Base-by-base conservation (phyloP, 192 early-diverging fungal genomes). In the Geosiphon pyriformis region DNA sequence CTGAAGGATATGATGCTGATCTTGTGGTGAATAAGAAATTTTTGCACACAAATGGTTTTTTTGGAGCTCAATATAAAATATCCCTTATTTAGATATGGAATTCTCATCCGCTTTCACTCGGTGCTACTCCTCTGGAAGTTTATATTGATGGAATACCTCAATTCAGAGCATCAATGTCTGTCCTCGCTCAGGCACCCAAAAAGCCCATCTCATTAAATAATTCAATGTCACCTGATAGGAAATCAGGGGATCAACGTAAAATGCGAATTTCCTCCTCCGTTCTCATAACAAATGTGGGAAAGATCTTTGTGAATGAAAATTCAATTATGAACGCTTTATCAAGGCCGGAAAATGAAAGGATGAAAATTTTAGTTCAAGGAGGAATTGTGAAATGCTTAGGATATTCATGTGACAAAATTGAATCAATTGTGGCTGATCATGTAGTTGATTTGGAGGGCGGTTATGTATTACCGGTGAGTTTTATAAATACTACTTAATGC, bases 1-100 rank as follows among this genome's bases (percentile, higher is more conserved):
- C 72, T 22, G 60, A 71, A 2, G 87, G 88, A 23, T 88, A 87
- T 70, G 91, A 92, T 78, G 91, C 91, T 8, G 91, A 92, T 72
- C 65, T 90, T 27, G 88, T 92, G 7, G 54, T 63, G 51, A 55
- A 55, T 22, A 29, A 55, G 27, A 55, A 27, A 20, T 55, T 55
- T 55, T 23, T 20, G 20, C 12, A 12, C 12, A 42, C 15, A 10
- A 42, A 6, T 42, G 7, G 37, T 15, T 42, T 42, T 10, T 42
- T 42, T 42, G 7, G 15, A 42, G 15, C 37, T 42, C 15, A 42
- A 42, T 10, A 42, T 10, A 6, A 42, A 42, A 42, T 47, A 22
- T 25, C 27, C 22, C 22, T 47, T 47, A 22, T 46, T 17, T 47
- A 63, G 61, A 78, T 92, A 53, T 92, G 91, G 91, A 80, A 87